These are phyloP conservation scores for Aegilops umbellulata DNA, from an alignment of 176 grass and related monocot genomes.

Conservation along the genomic window DNA sequence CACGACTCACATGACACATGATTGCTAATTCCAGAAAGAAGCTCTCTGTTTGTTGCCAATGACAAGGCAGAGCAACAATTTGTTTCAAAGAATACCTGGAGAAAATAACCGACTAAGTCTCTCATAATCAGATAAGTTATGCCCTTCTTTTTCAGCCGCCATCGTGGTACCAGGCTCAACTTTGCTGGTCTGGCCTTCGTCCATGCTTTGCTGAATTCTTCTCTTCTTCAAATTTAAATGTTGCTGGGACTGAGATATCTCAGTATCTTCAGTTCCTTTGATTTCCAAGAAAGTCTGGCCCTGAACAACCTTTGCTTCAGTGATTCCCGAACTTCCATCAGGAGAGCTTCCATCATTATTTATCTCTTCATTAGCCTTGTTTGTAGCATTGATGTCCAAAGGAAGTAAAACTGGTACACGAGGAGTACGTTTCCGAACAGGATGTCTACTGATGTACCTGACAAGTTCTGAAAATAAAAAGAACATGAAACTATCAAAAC, in stretches of 20 bases:
- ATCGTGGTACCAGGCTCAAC: constrained; percentile 22
- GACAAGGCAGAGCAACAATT: not conserved
- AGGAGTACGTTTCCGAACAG: constrained; percentile 48
- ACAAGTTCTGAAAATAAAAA: constrained; percentile 37
- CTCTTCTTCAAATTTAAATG: constrained; percentile 40
- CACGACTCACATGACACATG: not conserved
- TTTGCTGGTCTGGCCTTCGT: constrained; percentile 4
- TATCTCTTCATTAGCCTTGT: constrained; percentile 7
- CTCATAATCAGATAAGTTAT: constrained; percentile 16
- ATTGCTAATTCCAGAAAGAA: constrained; percentile 18
- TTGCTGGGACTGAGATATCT: constrained; percentile 12
- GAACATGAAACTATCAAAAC: constrained; percentile 18
- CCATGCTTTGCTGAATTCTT: constrained; percentile 28
- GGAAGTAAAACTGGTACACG: constrained; percentile 33
- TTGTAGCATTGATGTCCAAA: constrained; percentile 28
- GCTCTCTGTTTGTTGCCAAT: not conserved
- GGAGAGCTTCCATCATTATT: constrained; percentile 33
- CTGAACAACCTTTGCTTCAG: constrained; percentile 32
- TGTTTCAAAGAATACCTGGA: constrained; percentile 32
- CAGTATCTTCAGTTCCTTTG: constrained; percentile 12
- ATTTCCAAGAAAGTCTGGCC: constrained; percentile 22
- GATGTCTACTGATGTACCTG: constrained; percentile 5
- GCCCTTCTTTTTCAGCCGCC: constrained; percentile 30
- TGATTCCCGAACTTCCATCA: constrained; percentile 38
- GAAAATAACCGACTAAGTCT: constrained; percentile 25